These are phyloP conservation scores for Halocafeteria seosinensis DNA, from an alignment of 108 stramenopile genomes.

Conservation along the genomic window DNA sequence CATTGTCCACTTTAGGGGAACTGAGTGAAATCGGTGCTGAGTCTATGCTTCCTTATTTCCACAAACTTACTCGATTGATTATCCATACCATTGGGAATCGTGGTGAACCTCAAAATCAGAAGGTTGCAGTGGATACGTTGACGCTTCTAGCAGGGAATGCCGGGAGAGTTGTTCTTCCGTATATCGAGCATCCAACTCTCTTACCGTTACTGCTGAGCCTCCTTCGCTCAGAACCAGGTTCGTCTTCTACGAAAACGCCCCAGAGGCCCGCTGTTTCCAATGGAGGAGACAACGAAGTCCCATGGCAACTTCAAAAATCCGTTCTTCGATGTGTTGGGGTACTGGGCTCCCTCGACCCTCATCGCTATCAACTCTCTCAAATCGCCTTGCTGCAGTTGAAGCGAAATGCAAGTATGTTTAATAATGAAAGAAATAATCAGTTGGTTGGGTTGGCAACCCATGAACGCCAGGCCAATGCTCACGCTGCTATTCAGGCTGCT, in stretches of 20 bases:
- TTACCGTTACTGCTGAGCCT: conserved; percentile 49
- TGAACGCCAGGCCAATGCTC: neutral
- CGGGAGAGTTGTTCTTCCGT: conserved; percentile 69
- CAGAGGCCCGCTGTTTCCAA: conserved; percentile 41
- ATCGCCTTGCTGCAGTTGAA: no score
- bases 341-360: conserved; percentile 80
- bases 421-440: no score
- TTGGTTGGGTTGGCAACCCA: no score
- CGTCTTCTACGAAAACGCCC: neutral
- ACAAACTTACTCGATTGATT: neutral
- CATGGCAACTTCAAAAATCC: conserved; percentile 71
- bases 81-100: neutral
- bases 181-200: conserved; percentile 70
- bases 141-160: conserved; percentile 73
- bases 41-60: neutral
- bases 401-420: neutral
- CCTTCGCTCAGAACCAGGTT: neutral
- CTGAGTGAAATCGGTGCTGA: neutral
- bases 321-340: conserved; percentile 73
- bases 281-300: conserved; percentile 46
- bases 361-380: neutral
- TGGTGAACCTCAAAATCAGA: conserved; percentile 40
- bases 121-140: conserved; percentile 63
- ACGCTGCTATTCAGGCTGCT: neutral
- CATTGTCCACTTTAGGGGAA: neutral